Base-by-base conservation (phyloP, 2,329 filamentous ascomycete species). In the Aspergillus quadrilineatus region DNA sequence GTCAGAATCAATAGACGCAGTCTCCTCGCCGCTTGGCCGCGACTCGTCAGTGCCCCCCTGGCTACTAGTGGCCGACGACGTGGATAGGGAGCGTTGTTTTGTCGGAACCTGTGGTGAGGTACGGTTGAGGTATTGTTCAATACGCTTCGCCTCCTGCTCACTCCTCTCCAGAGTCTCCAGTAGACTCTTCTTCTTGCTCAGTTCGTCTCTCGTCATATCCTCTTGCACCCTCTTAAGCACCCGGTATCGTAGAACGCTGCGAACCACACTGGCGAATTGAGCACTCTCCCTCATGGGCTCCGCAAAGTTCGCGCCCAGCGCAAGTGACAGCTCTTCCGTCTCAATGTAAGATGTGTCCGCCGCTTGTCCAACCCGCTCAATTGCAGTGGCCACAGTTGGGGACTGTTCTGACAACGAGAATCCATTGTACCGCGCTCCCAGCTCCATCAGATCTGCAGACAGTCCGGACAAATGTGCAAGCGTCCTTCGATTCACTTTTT, bases 241-340 rank as follows among this genome's bases (percentile, higher is more conserved):
- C 14, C 94, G 83, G 71, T 97, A 99, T 62, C 90, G 85, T 53
- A 99, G 79, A 34, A 99, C 93, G 63, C 81, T 89, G 42, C 92
- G 86, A 3, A 99, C 94, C 1, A 99, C 91, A 9, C 94, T 90
- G 0, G 94, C 94, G 72, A 99, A 99, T 69, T 99, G 94, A 10
- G 94, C 92, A 67, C 92, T 96, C 76, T 99, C 94, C 54, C 95
- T 85, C 91, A 99, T 97, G 0, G 94, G 94, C 69, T 99, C 95
- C 0, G 95, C 92, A 69, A 99, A 99, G 63, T 86, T 94, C 34
- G 93, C 92, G 17, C 92, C 92, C n/a, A 99, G 78, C 0, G 89
- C 89, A 1, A 86, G 86, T 0, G 92, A 92, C 3, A 99, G 79
- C 70, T 99, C 94, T 67, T 96, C 90, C 0, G 93, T 97, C 8